Evolutionary conservation across 2,329 filamentous ascomycete genomes (phyloP), one percentile per base, ranked within the genome.

Genomic region (Teratosphaeriaceae sp.): DNA sequence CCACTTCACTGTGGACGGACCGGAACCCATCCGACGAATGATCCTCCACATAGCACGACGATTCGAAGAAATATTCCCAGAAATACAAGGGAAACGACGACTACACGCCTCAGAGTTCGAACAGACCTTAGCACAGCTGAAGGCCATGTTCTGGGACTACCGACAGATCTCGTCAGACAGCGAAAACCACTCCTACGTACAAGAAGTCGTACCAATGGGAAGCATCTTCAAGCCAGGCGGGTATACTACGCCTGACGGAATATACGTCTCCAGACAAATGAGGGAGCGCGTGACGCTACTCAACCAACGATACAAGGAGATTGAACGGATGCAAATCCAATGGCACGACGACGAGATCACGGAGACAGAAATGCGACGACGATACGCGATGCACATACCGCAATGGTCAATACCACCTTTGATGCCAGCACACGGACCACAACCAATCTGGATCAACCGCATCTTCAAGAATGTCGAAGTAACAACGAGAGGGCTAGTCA

Each of bases 71-170:
- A n/a, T n/a, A n/a, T n/a, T n/a, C n/a, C n/a, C 35, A 20, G 36
- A 43, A 33, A 15, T 37, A 16, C 21, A 5, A 35, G 16, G 22
- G 40, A 44, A 46, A 44, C 21, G 24, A 26, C 20, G 26, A 33
- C 34, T 49, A 20, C 11, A 49, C 16, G 33, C 16, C 15, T 20
- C 23, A 9, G 15, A 42, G 13, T 47, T 49, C 35, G 27, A 49
- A 11, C 8, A 21, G 2, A 42, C 45, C 29, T 29, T 47, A 15
- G 26, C 31, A 8, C 21, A 33, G 2, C 16, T 49, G 11, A 21
- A 29, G 15, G 16, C 2, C 11, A 41, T 39, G 20, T 48, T 48
- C 21, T 48, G 35, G 44, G 40, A 43, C 19, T 35, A 49, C 34
- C 12, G 20, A 37, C n/a, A 37, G 20, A 8, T 43, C 21, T 38